Evolutionary conservation across 1,284 basidiomycete species (phyloP), one percentile per base, ranked within the genome.

Genomic region (Cutaneotrichosporon sp.): DNA sequence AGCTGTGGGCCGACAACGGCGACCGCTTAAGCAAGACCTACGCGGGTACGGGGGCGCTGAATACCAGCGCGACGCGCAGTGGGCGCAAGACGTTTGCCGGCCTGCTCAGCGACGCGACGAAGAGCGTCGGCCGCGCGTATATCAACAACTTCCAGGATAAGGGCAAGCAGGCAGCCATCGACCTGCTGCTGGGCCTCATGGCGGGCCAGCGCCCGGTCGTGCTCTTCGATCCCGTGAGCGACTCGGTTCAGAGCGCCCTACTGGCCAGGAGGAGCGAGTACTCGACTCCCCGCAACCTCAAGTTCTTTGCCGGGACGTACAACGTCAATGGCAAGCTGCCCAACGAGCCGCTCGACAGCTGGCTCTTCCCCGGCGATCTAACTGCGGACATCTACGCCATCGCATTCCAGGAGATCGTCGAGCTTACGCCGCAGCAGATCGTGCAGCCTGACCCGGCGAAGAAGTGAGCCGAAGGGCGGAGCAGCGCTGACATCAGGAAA

Each of bases 91-190:
- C 92, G 4, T 76, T 94, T 51, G 90, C 87, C 79, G 90, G 91
- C 27, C 80, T 96, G 25, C 75, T 98, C 20, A 92, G 90, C 17
- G 92, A 99, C 75, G 94, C 94, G 4, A 96, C 92, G 2, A 98
- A 98, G 74, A 94, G 90, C 65, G 90, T 96, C 19, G 70, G 74
- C 14, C 82, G 92, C 53, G 92, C 94, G 51, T 97, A 97, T 67
- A 96, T 97, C 71, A 96, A 94, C 72, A 97, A 97, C 69, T 97
- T 98, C 70, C 89, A 94, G 62, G 96, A 99, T 72, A 90, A 90
- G 71, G 84, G 81, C 39, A 98, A 98, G 71, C 96, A 99, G 66
- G 77, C 82, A 17, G 90, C 93, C 0, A 97, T 98, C 58, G 96
- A 98, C 67, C 87, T 91, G 81, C 87, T 98, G 61, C 79, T 98